phyloP scores from a whole-genome alignment of 73 alveolate species.

The Symbiodinium natans region DNA sequence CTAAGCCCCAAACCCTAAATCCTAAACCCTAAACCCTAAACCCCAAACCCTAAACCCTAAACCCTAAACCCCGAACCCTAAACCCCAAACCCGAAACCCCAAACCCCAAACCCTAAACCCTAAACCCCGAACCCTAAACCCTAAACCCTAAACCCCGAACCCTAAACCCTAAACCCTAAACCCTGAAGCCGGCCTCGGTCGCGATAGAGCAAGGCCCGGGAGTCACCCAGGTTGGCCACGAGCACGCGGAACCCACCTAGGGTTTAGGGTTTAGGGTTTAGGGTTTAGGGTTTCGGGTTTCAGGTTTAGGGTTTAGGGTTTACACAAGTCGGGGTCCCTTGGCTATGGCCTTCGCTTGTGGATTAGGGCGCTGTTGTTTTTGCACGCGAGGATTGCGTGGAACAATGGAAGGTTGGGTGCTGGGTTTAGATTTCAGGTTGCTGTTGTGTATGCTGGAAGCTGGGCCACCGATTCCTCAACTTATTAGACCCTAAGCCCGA shows the following conservation, averaged over 20 bases:
- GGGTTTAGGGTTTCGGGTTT: no score
- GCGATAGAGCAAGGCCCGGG: constrained; percentile 65
- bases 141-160: neutral
- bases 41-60: neutral
- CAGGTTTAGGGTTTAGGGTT: no score
- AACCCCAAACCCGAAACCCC: neutral
- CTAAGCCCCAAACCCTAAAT: neutral
- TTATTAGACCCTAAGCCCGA: no score
- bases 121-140: neutral
- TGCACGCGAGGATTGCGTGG: no score
- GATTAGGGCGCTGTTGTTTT: no score
- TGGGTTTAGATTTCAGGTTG: no score
- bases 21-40: neutral
- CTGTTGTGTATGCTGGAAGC: no score
- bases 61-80: neutral
- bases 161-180: neutral
- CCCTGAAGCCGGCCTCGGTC: constrained; percentile 22
- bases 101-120: neutral
- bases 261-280: no score
- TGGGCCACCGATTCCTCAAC: no score
- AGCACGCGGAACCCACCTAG: constrained; percentile 22
- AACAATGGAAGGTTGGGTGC: no score
- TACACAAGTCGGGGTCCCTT: no score
- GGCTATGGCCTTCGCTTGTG: no score
- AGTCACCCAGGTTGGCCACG: constrained; percentile 81